Base-by-base conservation (phyloP, 1,284 basidiomycete genomes). In the Trichosporon sp. region DNA sequence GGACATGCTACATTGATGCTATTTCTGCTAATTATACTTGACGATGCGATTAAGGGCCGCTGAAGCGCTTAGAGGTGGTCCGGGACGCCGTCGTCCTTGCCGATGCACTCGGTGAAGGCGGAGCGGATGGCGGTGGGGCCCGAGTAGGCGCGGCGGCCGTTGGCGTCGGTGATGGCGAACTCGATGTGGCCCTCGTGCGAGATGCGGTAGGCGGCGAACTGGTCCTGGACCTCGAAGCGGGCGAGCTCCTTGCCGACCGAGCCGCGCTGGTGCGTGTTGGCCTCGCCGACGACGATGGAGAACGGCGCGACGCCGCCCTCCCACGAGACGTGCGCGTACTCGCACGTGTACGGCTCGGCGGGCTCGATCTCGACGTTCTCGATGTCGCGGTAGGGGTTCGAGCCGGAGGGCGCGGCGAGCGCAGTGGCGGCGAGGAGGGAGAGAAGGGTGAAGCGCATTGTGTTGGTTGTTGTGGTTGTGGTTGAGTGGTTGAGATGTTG, bases 331-430 rank as follows among this genome's bases (percentile, higher is more conserved):
- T 51, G 47, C 2, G 47, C 47, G 47, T 51, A 51, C 47, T 51
- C 47, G 47, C 47, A 51, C 2, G 47, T 51, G 47, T 51, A 51
- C 8, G 47, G 47, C 47, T 51, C 47, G 7, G n/a, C n/a, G 47
- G 47, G 47, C 47, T 51, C 47, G 47, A 51, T 51, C 47, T 51
- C 47, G 47, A 51, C 47, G 21, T 51, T 51, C 47, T 21, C n/a
- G 9, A 51, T 51, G 47, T 11, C 21, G 77, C 68, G 64, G 56
- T 75, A 74, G 67, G 78, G 80, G 13, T 63, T 67, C n/a, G 25
- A 13, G 13, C 31, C 35, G 42, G 60, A 44, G 11, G 60, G 31
- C 32, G 32, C 60, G n/a, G 31, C 60, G 13, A 62, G 32, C 32
- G 60, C 60, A 32, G n/a, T 62, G 60, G 47, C 47, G 23, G 47